These are phyloP conservation scores for Niebla homalea DNA, from an alignment of 495 filamentous ascomycete genomes.

Conservation along the genomic window DNA sequence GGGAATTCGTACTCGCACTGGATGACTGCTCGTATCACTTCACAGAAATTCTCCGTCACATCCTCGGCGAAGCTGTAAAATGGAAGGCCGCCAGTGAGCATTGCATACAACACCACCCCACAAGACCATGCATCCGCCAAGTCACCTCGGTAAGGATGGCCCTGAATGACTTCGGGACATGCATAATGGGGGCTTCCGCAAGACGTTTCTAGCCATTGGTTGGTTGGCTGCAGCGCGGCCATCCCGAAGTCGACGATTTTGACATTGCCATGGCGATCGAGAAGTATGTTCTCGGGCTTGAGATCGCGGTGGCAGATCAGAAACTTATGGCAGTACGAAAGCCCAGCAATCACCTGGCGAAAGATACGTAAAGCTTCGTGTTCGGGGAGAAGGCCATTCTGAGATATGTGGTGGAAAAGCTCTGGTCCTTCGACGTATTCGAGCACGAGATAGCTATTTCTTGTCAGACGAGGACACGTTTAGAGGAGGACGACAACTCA, in stretches of 20 bases:
- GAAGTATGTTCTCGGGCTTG: slow-evolving; percentile 92
- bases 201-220: slow-evolving; percentile 64
- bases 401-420: slow-evolving; percentile 68
- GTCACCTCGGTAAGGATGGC: slow-evolving; percentile 61
- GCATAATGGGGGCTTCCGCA: slow-evolving; percentile 97
- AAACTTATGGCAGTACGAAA: slow-evolving; percentile 85
- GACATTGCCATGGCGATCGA: slow-evolving; percentile 56
- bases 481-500: slow-evolving; percentile 32
- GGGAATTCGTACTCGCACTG: slow-evolving; percentile 64
- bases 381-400: slow-evolving; percentile 54
- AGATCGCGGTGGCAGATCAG: slow-evolving; percentile 92
- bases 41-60: slow-evolving; percentile 30
- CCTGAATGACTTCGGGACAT: slow-evolving; percentile 74
- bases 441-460: slow-evolving; percentile 77
- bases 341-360: slow-evolving; percentile 81
- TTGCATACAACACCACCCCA: slow-evolving; percentile 77
- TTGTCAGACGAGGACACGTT: slow-evolving; percentile 6
- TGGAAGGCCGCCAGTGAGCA: slow-evolving; percentile 66
- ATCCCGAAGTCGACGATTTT: slow-evolving; percentile 97
- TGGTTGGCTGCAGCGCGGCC: slow-evolving; percentile 77
- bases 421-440: slow-evolving; percentile 89
- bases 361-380: slow-evolving; percentile 72
- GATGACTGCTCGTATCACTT: slow-evolving; percentile 46
- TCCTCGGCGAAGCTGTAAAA: slow-evolving; percentile 46
- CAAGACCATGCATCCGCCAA: slow-evolving; percentile 89